Percentiles rank a stretch among this genome's conserved stretches.
Evolutionary conservation across 306 rosid genomes (phyloP).

Genomic region (Leucaena leucocephala): DNA sequence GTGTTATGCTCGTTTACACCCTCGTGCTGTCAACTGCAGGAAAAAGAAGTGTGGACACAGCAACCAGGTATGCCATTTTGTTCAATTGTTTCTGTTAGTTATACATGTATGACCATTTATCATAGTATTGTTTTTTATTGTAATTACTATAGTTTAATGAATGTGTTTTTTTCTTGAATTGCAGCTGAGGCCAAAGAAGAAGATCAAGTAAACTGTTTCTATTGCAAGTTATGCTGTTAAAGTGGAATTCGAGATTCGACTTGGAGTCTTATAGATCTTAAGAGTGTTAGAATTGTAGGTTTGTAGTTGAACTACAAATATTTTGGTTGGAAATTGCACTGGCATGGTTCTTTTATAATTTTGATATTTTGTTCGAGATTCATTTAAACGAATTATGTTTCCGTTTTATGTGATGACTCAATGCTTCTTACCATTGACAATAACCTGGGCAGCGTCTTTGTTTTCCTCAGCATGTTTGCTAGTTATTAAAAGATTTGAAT

Average conservation of each 20-base stretch:
- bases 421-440: constrained; percentile 13
- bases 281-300: constrained; percentile 30
- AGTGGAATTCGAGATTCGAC: constrained; percentile 36
- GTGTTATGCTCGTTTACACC: constrained; percentile 95
- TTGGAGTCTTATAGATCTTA: constrained; percentile 26
- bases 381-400: constrained; percentile 2
- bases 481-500: background rate
- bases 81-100: background rate
- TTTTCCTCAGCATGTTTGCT: background rate
- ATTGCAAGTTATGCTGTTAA: constrained; percentile 17
- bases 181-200: constrained; percentile 99
- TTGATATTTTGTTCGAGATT: constrained; percentile 25
- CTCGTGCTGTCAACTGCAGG: constrained; percentile 99
- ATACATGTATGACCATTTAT: background rate
- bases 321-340: constrained; percentile 24
- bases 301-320: constrained; percentile 6
- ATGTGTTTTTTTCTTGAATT: constrained; percentile 8
- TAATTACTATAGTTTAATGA: background rate
- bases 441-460: background rate
- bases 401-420: constrained; percentile 19
- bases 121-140: background rate
- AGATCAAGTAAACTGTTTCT: constrained; percentile 76
- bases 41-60: constrained; percentile 99
- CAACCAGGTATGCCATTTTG: constrained; percentile 69
- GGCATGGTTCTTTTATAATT: constrained; percentile 7